Evolutionary conservation across 257 asterid genomes (phyloP).

Genomic region (Salvia hispanica): DNA sequence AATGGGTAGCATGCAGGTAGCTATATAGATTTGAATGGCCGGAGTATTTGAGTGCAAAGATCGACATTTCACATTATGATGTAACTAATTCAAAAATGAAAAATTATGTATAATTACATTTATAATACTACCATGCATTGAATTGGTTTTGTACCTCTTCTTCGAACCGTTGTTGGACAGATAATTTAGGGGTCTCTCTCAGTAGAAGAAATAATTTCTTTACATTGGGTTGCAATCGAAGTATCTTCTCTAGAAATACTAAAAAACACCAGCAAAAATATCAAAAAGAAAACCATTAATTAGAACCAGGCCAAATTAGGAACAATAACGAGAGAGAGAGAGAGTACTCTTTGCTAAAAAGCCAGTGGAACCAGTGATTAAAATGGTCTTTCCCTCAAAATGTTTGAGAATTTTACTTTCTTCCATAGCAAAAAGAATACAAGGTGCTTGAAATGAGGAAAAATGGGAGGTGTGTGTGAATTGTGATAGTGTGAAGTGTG

Average conservation of each 20-base stretch:
- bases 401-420: conserved; percentile 30
- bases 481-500: neutral
- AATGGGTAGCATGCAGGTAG: too few relatives aligned
- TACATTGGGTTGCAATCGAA: conserved; percentile 51
- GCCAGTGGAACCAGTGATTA: conserved; percentile 65
- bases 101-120: too few relatives aligned
- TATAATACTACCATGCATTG: too few relatives aligned
- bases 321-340: neutral
- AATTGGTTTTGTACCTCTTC: conserved; percentile 41
- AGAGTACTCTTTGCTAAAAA: conserved; percentile 54
- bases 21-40: too few relatives aligned
- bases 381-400: conserved; percentile 53
- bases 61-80: too few relatives aligned
- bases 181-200: conserved; percentile 22
- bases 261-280: neutral
- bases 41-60: too few relatives aligned
- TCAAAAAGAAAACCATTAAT: neutral
- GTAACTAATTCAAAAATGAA: too few relatives aligned
- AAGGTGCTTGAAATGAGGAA: neutral
- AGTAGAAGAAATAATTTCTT: conserved; percentile 46
- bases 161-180: conserved; percentile 34
- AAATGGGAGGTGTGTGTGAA: neutral
- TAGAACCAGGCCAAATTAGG: neutral
- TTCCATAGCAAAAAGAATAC: conserved; percentile 40
- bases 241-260: conserved; percentile 54